These are phyloP conservation scores for Zychaea mexicana DNA, from an alignment of 371 early-diverging fungal species.

Conservation along the genomic window DNA sequence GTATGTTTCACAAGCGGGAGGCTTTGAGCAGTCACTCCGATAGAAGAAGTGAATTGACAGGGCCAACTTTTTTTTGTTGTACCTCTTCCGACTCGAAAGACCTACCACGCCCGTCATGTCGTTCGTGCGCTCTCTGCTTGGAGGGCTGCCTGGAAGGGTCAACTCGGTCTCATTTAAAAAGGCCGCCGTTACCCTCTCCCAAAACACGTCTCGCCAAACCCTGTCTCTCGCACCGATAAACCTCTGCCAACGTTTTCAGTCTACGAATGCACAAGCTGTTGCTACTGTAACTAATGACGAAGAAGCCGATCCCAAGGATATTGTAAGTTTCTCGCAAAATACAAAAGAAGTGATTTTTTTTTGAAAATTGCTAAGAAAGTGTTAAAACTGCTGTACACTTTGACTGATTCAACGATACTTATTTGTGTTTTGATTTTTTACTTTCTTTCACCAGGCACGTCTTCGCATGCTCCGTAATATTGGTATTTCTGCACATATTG, in stretches of 20 bases:
- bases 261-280: constrained; percentile 21
- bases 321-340: constrained; percentile 41
- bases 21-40: not conserved
- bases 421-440: not conserved
- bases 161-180: constrained; percentile 26
- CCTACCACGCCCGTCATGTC: constrained; percentile 29
- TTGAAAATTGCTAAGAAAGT: too few relatives aligned
- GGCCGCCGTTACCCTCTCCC: constrained; percentile 25
- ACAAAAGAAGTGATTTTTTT: too few relatives aligned
- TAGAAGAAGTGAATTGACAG: not conserved
- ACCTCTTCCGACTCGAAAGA: not conserved
- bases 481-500: constrained; percentile 99
- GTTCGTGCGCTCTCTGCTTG: constrained; percentile 50
- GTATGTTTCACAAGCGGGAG: not conserved
- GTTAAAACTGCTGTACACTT: not conserved
- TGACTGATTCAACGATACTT: too few relatives aligned
- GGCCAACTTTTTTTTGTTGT: constrained; percentile 1
- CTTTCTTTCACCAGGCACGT: constrained; percentile 43
- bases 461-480: constrained; percentile 84
- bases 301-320: constrained; percentile 35
- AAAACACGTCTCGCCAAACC: constrained; percentile 28
- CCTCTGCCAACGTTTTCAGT: constrained; percentile 40
- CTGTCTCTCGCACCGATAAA: constrained; percentile 36
- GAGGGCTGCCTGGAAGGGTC: constrained; percentile 43
- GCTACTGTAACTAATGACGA: constrained; percentile 15